Evolutionary conservation across 169 alveolate genomes (phyloP), one percentile per base, ranked within the genome.

Genomic region (Babesia caballi): DNA sequence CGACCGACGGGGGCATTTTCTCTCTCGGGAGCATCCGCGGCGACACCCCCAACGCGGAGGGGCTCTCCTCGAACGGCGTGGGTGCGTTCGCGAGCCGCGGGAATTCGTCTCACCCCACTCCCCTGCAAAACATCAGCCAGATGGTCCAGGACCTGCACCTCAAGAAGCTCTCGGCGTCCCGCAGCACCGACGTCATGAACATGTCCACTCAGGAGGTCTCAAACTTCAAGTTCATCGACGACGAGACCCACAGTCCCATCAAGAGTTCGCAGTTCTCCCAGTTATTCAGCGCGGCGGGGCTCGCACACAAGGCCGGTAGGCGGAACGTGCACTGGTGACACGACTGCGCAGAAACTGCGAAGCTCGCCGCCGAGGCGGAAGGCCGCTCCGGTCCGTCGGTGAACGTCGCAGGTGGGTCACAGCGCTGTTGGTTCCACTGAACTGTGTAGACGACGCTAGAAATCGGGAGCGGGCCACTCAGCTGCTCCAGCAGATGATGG

Each of bases 221-320:
- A n/a, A 78, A 68, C 68, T 78, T 78, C 59, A 59, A 76, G n/a
- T 78, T 78, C 59, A 35, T 67, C 28, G 87, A 78, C 54, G 87
- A 78, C 12, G 82, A 58, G 50, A n/a, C 65, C 9, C 41, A 61
- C 76, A 66, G 28, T 15, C 40, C 87, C 7, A 33, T 67, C 11
- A 78, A 67, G 58, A 51, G 83, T 56, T 78, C 87, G 30, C 68
- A 61, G 61, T 78, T 78, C 41, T 68, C 77, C 82, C 68, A 78
- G 59, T 68, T 78, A 60, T 78, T 78, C 66, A 66, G 66, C 50
- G 28, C 28, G 0, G n/a, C 4, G 3, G 44, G 25, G 30, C 47
- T 14, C 11, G 9, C 17, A 6, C 27, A 9, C 23, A 32, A 60
- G n/a, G 36, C 49, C 14, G 70, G 70, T 60, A 21, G 41, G 70